phyloP scores from a whole-genome alignment of 345 rosid species.

The Murraya koenigii region DNA sequence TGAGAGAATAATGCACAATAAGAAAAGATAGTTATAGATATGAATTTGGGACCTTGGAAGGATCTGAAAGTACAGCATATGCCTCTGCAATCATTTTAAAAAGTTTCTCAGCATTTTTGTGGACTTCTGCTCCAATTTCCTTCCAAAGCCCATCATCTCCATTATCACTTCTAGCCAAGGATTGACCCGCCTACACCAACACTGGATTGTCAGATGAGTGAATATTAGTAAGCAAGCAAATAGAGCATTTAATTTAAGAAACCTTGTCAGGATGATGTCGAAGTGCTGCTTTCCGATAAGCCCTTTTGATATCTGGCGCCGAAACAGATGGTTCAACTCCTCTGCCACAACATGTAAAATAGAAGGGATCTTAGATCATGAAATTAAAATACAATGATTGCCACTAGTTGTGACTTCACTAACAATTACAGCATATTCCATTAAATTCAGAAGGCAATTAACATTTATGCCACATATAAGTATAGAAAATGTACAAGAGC shows the following conservation, averaged over 20 bases:
- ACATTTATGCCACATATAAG: not conserved
- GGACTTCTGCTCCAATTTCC: slow-evolving; percentile 84
- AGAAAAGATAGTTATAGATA: not conserved
- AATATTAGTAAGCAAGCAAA: not conserved
- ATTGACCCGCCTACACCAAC: slow-evolving; percentile 72
- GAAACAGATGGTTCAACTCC: slow-evolving; percentile 77
- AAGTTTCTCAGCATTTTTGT: slow-evolving; percentile 78
- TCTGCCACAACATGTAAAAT: slow-evolving; percentile 40
- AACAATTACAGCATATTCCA: not conserved
- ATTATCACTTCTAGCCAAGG: slow-evolving; percentile 68
- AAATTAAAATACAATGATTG: not conserved
- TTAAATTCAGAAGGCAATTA: not conserved
- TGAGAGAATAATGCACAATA: not conserved
- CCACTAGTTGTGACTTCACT: not conserved
- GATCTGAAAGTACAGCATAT: slow-evolving; percentile 88
- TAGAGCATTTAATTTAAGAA: slow-evolving; percentile 14
- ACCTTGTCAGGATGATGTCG: slow-evolving; percentile 99
- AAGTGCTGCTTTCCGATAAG: slow-evolving; percentile 92
- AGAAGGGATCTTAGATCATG: not conserved
- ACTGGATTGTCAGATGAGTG: not conserved
- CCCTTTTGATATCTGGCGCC: slow-evolving; percentile 81
- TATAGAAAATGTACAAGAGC: not conserved
- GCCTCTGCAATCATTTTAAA: slow-evolving; percentile 98
- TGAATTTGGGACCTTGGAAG: slow-evolving; percentile 49
- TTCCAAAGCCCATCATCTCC: slow-evolving; percentile 83